These are phyloP conservation scores for Candida germanica DNA, from an alignment of 805 yeast genomes.

Conservation along the genomic window DNA sequence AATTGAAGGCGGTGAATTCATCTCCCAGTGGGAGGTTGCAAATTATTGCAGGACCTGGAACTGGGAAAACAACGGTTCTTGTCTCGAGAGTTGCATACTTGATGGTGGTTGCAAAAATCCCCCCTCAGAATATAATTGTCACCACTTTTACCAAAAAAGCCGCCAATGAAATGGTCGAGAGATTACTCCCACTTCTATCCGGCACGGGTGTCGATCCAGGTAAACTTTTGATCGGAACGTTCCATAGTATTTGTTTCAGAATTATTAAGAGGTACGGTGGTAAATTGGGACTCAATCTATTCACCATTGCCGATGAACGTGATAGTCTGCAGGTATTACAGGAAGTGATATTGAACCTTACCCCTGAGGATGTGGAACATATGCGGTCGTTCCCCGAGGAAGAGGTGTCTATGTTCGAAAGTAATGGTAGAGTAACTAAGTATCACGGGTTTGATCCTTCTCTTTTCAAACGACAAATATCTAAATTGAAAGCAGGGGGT, in stretches of 20 bases:
- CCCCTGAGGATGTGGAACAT: conserved; percentile 16
- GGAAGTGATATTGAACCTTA: conserved; percentile 32
- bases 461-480: conserved; percentile 44
- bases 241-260: conserved; percentile 76
- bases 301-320: conserved; percentile 61
- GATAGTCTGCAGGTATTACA: conserved; percentile 51
- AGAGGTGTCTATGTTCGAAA: conserved; percentile 14
- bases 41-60: conserved; percentile 61
- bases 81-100: conserved; percentile 76
- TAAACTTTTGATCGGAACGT: conserved; percentile 75
- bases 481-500: conserved; percentile 56
- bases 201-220: conserved; percentile 34
- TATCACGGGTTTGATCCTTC: conserved; percentile 38
- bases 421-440: conserved; percentile 12
- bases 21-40: conserved; percentile 40
- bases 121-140: conserved; percentile 67
- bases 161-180: conserved; percentile 74
- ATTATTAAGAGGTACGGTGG: conserved; percentile 56
- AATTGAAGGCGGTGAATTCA: conserved; percentile 43
- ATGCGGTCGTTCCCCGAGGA: conserved; percentile 14
- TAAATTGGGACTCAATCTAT: conserved; percentile 41
- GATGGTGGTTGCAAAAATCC: conserved; percentile 46
- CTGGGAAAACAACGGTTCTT: conserved; percentile 80
- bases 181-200: conserved; percentile 44
- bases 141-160: conserved; percentile 95